A percentile compares a stretch with the other conserved stretches of the same genome.
Conservation (phyloP, 352 stramenopile species). For the Salisapilia sapeloensis region DNA sequence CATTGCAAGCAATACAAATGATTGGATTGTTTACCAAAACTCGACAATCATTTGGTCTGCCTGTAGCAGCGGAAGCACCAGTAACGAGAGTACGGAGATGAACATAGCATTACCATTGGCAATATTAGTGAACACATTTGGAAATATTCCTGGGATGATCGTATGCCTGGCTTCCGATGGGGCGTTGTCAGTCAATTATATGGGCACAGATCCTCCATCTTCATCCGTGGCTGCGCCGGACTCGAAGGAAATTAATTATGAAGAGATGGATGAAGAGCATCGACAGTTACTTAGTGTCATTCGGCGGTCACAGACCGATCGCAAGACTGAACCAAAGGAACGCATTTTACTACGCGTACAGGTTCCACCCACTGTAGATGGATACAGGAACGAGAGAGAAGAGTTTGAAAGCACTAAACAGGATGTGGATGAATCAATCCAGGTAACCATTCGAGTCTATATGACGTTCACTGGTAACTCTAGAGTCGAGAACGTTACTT, state of each 20-base stretch:
- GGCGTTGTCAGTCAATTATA: slow-evolving; percentile 66
- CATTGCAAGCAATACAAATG: slow-evolving; percentile 47
- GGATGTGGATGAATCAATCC: slow-evolving; percentile 17
- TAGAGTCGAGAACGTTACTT: slow-evolving; percentile 50
- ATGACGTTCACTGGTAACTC: slow-evolving; percentile 66
- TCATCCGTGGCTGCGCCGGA: slow-evolving; percentile 44
- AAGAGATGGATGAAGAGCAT: slow-evolving; percentile 85
- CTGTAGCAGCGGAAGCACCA: slow-evolving; percentile 13
- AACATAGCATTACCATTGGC: slow-evolving; percentile 50
- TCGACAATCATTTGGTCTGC: slow-evolving; percentile 71
- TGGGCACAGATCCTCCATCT: slow-evolving; percentile 78
- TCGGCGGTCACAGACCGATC: slow-evolving; percentile 45
- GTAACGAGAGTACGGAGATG: too few species aligned
- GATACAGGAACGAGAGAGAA: too few species aligned
- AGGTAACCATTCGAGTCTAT: slow-evolving; percentile 68
- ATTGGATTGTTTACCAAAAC: slow-evolving; percentile 68
- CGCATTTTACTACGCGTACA: slow-evolving; percentile 58
- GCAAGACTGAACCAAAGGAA: slow-evolving; percentile 47
- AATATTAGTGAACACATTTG: slow-evolving; percentile 48
- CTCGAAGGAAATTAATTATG: slow-evolving; percentile 80
- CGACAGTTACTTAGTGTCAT: slow-evolving; percentile 79
- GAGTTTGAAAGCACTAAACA: too few species aligned
- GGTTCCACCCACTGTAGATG: slow-evolving; percentile 51
- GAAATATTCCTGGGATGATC: slow-evolving; percentile 60
- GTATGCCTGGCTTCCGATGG: slow-evolving; percentile 64